Base-by-base conservation (phyloP, 139 green algal species). In the Chlorella sp. region DNA sequence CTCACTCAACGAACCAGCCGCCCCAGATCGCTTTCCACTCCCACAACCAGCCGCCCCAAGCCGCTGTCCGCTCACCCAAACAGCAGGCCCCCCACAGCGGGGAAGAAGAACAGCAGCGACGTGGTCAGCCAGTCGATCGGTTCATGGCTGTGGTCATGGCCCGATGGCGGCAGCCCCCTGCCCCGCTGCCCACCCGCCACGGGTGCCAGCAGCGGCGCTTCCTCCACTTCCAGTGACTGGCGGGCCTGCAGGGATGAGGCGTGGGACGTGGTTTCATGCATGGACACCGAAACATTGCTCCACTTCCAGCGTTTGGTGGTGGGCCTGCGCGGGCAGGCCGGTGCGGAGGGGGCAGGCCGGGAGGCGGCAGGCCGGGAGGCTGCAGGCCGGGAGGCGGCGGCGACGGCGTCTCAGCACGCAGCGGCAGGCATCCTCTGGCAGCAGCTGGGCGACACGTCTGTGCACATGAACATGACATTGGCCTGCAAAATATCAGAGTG, bases 31-130 rank as follows among this genome's bases (percentile, higher is more conserved):
- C 46, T 11, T 17, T 54, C 46, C 7, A 11, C 11, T 11, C 7
- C 46, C 7, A 54, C 46, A 7, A 54, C 46, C 46, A 7, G 11
- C 46, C 7, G 46, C 46, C 46, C 7, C 46, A 7, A 7, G 11
- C 46, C 7, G 46, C 46, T 11, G 11, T 54, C 46, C 51, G 24
- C 51, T 16, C 84, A 92, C 7, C 91, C 94, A 88, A 97, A 96
- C 56, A 96, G 85, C 24, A 92, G 76, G 32, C 93, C 94, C 17
- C 91, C 93, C 36, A 97, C 32, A 54, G 92, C 92, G 9, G 92
- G 89, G n/a, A 95, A 94, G 28, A 94, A 38, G 69, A 95, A 95
- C n/a, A 90, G 79, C 26, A 88, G 58, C 28, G 78, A 38, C 3
- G 87, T 84, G n/a, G 81, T 84, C 14, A 76, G 36, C 78, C 84